These are phyloP conservation scores for Umbelopsis sp. DNA, from an alignment of 192 early-diverging fungal genomes.

Conservation along the genomic window DNA sequence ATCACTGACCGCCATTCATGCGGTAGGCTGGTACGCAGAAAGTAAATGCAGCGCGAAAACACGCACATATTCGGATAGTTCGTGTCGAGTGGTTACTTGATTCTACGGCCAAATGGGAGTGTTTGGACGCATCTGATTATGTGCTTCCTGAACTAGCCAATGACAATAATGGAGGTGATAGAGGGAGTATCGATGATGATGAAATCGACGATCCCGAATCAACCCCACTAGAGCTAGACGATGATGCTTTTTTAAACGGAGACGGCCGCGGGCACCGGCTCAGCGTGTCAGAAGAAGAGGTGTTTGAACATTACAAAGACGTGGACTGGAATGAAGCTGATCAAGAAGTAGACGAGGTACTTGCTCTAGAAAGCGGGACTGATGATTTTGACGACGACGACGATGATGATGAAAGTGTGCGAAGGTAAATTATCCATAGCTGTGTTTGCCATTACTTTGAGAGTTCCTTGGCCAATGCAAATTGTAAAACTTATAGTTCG, in stretches of 20 bases:
- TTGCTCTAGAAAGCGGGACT: slow-evolving; percentile 38
- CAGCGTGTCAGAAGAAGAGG: slow-evolving; percentile 34
- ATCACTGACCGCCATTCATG: slow-evolving; percentile 1
- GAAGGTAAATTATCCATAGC: background rate
- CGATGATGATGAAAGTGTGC: slow-evolving; percentile 28
- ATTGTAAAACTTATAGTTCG: slow-evolving; percentile 7
- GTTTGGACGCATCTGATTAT: slow-evolving; percentile 71
- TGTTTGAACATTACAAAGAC: slow-evolving; percentile 43
- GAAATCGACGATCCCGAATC: slow-evolving; percentile 48
- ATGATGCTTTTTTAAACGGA: slow-evolving; percentile 28
- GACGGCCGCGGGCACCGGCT: slow-evolving; percentile 33
- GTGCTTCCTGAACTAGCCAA: slow-evolving; percentile 37
- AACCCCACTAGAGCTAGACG: slow-evolving; percentile 23
- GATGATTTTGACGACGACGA: slow-evolving; percentile 39
- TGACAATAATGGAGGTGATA: slow-evolving; percentile 20
- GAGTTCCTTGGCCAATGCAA: background rate
- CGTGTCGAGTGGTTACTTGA: slow-evolving; percentile 70
- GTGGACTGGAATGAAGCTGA: slow-evolving; percentile 48
- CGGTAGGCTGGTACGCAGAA: slow-evolving; percentile 72
- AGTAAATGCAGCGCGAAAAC: slow-evolving; percentile 64
- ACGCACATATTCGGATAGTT: slow-evolving; percentile 51
- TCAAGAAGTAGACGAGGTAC: slow-evolving; percentile 34
- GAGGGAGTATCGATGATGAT: slow-evolving; percentile 34
- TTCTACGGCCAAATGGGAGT: slow-evolving; percentile 70
- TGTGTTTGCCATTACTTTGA: slow-evolving; percentile 31